Conservation (phyloP, 768 basidiomycete genomes). For the Pulveroboletus sp. region DNA sequence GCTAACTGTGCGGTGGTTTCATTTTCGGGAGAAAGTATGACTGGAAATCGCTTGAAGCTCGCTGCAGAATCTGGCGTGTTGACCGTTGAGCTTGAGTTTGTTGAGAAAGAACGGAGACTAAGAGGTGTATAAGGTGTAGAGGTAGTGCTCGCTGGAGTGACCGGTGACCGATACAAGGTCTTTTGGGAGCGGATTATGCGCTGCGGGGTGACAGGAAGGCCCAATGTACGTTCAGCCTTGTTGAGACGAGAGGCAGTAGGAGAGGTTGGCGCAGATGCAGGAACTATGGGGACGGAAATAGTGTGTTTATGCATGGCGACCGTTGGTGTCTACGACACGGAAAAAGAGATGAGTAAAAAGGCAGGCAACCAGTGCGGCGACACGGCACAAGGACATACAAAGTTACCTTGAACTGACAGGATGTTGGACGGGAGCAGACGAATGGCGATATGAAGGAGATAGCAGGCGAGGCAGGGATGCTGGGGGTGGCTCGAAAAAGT, state of each 20-base stretch:
- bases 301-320: constrained; percentile 30
- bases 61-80: constrained; percentile 53
- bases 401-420: constrained; percentile 22
- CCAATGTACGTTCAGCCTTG: constrained; percentile 25
- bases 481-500: constrained; percentile 21
- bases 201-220: constrained; percentile 63
- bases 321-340: constrained; percentile 10
- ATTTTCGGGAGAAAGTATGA: constrained; percentile 45
- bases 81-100: constrained; percentile 48
- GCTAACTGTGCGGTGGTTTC: constrained; percentile 27
- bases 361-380: background rate
- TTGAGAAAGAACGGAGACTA: constrained; percentile 61
- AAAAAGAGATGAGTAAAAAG: constrained; percentile 10
- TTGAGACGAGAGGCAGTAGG: constrained; percentile 38
- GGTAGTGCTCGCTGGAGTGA: constrained; percentile 51
- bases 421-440: constrained; percentile 11
- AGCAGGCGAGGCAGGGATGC: constrained; percentile 15
- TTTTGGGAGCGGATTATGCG: constrained; percentile 48
- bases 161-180: constrained; percentile 51
- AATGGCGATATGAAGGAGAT: constrained; percentile 28
- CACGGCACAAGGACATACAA: background rate
- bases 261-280: constrained; percentile 45
- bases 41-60: constrained; percentile 41
- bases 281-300: constrained; percentile 29
- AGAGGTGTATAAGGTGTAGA: constrained; percentile 68